phyloP scores from a whole-genome alignment of 2,329 filamentous ascomycete genomes.

The Apiospora hydei region DNA sequence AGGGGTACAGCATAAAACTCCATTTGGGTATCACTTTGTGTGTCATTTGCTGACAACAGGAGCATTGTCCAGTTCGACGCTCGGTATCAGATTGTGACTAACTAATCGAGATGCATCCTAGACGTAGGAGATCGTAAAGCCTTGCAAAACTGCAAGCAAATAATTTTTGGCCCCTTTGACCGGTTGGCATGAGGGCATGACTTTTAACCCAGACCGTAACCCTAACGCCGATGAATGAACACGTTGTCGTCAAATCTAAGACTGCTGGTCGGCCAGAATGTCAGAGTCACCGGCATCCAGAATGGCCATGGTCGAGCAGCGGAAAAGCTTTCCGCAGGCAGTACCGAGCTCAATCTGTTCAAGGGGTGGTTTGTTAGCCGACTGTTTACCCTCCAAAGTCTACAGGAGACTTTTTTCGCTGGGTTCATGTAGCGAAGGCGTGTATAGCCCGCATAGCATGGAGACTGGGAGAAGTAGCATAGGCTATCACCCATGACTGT shows the following conservation, averaged over 20 bases:
- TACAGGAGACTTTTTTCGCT: constrained; percentile 87
- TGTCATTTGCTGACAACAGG: constrained; percentile 30
- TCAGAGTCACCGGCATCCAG: constrained; percentile 98
- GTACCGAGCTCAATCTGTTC: constrained; percentile 95
- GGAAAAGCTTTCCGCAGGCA: constrained; percentile 98
- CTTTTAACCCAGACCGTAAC: constrained; percentile 31
- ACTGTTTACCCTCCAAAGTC: constrained; percentile 89
- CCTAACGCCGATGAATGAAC: constrained; percentile 40
- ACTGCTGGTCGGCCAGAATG: constrained; percentile 82
- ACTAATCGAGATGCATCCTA: constrained; percentile 33
- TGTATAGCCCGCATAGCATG: neutral
- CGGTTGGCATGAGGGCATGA: constrained; percentile 21
- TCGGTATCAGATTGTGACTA: constrained; percentile 33
- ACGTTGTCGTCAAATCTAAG: constrained; percentile 52
- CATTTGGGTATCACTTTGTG: constrained; percentile 41
- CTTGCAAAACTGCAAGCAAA: constrained; percentile 28
- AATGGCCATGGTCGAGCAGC: constrained; percentile 96
- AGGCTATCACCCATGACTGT: constrained; percentile 19
- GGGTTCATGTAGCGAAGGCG: constrained; percentile 61
- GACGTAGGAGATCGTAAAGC: constrained; percentile 29
- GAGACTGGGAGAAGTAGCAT: constrained; percentile 21
- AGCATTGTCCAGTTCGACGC: constrained; percentile 31
- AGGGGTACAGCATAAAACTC: constrained; percentile 26
- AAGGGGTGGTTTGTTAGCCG: constrained; percentile 56
- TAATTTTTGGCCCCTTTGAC: constrained; percentile 14